Percentiles rank a stretch among this genome's conserved stretches.
Evolutionary conservation across 371 early-diverging fungal species (phyloP).

Genomic region (Dinochytrium kinnereticum): DNA sequence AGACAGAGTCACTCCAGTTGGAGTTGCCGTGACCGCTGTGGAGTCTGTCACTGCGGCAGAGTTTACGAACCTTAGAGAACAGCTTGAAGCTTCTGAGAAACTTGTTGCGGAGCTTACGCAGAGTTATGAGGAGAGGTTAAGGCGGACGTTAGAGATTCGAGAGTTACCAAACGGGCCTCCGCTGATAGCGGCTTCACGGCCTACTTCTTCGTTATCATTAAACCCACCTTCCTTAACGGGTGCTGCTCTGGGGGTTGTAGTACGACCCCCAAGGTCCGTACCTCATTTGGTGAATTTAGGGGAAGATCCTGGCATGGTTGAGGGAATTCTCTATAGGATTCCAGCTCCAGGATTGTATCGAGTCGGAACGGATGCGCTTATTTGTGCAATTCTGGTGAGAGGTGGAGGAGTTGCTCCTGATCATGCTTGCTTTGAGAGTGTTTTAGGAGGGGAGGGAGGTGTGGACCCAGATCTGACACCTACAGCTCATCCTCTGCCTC

Average conservation of each 20-base stretch:
- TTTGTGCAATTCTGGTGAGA: conserved; percentile 58
- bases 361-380: conserved; percentile 74
- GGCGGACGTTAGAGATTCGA: no score
- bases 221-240: not conserved
- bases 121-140: conserved; percentile 75
- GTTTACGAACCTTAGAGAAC: conserved; percentile 58
- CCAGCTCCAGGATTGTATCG: conserved; percentile 72
- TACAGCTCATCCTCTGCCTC: not conserved
- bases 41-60: conserved; percentile 11
- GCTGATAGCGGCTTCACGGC: no score
- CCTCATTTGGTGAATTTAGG: conserved; percentile 90
- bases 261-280: conserved; percentile 80
- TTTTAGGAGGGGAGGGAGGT: conserved; percentile 56
- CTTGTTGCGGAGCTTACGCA: conserved; percentile 73
- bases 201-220: not conserved
- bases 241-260: conserved; percentile 64
- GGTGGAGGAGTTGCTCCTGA: conserved; percentile 70
- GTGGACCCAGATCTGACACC: not conserved
- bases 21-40: not conserved
- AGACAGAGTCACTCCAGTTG: not conserved
- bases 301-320: conserved; percentile 88
- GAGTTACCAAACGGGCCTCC: no score
- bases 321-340: conserved; percentile 87
- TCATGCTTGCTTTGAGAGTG: conserved; percentile 76
- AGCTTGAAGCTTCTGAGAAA: conserved; percentile 86